Evolutionary conservation across 345 rosid genomes (phyloP).

Genomic region (Arabidopsis suecica): DNA sequence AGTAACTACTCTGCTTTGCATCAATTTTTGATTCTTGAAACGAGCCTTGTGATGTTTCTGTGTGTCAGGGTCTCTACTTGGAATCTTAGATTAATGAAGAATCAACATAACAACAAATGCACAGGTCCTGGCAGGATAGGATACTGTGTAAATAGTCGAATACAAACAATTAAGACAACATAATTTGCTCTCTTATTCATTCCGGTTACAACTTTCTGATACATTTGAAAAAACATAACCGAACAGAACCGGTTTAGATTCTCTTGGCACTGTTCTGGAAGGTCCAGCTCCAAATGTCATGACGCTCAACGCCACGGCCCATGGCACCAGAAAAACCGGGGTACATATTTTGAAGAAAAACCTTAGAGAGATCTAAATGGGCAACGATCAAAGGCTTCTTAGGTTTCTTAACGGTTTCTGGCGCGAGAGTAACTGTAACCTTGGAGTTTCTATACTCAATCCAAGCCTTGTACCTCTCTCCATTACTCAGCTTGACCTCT

Average conservation of each 20-base stretch:
- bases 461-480: slow-evolving; percentile 32
- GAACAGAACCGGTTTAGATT: neutral
- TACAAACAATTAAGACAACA: neutral
- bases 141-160: neutral
- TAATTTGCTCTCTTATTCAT: neutral
- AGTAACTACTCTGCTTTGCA: slow-evolving; percentile 20
- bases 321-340: slow-evolving; percentile 9
- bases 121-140: neutral
- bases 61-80: neutral
- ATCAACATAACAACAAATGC: neutral
- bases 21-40: neutral
- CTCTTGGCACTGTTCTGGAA: slow-evolving; percentile 25
- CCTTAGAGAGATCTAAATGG: slow-evolving; percentile 4
- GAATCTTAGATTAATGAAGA: neutral
- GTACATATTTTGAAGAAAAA: slow-evolving; percentile 20
- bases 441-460: slow-evolving; percentile 1
- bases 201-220: neutral
- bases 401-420: slow-evolving; percentile 15
- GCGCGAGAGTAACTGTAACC: slow-evolving; percentile 14
- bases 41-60: neutral
- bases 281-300: slow-evolving; percentile 29
- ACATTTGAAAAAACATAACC: neutral
- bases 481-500: neutral
- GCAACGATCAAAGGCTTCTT: slow-evolving; percentile 27
- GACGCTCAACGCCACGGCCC: slow-evolving; percentile 6